Evolutionary conservation across 2,329 filamentous ascomycete genomes (phyloP).

Genomic region (Epichloe scottii): DNA sequence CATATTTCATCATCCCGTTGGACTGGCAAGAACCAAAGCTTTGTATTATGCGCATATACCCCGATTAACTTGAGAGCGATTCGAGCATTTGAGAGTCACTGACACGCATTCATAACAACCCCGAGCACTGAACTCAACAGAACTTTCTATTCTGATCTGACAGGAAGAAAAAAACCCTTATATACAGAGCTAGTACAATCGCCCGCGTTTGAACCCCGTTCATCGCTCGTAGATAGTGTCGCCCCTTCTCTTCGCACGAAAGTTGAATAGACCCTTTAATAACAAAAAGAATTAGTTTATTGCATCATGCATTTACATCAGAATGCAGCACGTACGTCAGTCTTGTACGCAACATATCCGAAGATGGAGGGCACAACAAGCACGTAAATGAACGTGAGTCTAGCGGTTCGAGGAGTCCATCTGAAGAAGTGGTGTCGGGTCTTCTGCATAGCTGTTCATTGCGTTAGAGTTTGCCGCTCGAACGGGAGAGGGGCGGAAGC

Average conservation of each 20-base stretch:
- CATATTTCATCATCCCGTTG: background rate
- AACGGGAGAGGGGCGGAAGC: background rate
- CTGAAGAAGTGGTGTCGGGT: conserved; percentile 92
- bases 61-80: background rate
- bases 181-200: conserved; percentile 24
- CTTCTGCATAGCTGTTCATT: conserved; percentile 56
- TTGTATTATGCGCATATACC: conserved; percentile 15
- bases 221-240: conserved; percentile 76
- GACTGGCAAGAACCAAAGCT: background rate
- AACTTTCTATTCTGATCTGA: conserved; percentile 16
- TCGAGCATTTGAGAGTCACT: background rate
- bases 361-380: conserved; percentile 58
- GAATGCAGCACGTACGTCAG: conserved; percentile 58
- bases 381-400: conserved; percentile 66
- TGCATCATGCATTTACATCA: no score
- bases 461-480: conserved; percentile 12
- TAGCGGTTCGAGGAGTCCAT: conserved; percentile 76
- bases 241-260: conserved; percentile 79
- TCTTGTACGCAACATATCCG: conserved; percentile 62
- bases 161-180: conserved; percentile 16
- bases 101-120: background rate
- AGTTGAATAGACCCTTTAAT: conserved; percentile 66
- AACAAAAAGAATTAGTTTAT: conserved; percentile 11
- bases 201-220: conserved; percentile 10
- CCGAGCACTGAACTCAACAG: background rate